These are phyloP conservation scores for Rutidosis leptorrhynchoides DNA, from an alignment of 129 eudicot genomes.

Conservation along the genomic window DNA sequence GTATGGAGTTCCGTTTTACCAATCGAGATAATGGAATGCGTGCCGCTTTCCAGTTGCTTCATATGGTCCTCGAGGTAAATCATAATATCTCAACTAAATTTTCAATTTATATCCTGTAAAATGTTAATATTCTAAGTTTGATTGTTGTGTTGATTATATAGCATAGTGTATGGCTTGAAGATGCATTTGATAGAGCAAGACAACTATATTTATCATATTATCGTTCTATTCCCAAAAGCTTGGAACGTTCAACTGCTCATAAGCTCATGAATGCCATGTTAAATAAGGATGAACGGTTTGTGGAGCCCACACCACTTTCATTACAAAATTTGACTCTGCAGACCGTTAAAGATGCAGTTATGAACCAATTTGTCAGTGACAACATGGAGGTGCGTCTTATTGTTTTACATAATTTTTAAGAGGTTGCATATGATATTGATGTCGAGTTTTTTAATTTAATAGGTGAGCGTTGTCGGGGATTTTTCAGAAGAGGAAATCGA, in stretches of 20 bases:
- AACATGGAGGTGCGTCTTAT: constrained; percentile 86
- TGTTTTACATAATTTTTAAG: background rate
- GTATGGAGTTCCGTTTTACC: constrained; percentile 99
- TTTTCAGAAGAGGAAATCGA: constrained; percentile 86
- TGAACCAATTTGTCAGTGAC: constrained; percentile 85
- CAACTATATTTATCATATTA: constrained; percentile 90
- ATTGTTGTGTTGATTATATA: constrained; percentile 38
- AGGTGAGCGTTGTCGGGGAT: constrained; percentile 98
- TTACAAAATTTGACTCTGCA: constrained; percentile 70
- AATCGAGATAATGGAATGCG: constrained; percentile 95
- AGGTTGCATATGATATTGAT: background rate
- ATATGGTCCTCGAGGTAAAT: constrained; percentile 98
- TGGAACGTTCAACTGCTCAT: constrained; percentile 98
- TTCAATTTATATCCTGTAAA: background rate
- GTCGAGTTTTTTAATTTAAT: background rate
- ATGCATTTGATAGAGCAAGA: constrained; percentile 97
- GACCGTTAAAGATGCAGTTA: constrained; percentile 86
- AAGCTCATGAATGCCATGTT: constrained; percentile 94
- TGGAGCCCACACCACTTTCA: constrained; percentile 95
- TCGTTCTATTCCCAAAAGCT: constrained; percentile 96
- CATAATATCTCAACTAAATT: constrained; percentile 2
- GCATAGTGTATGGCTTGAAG: constrained; percentile 99
- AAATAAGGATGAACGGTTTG: constrained; percentile 95
- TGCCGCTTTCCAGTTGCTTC: constrained; percentile 98
- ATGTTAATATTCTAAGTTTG: constrained; percentile 14